Base-by-base conservation (phyloP, 176 grass and related monocot genomes). In the Lolium rigidum region DNA sequence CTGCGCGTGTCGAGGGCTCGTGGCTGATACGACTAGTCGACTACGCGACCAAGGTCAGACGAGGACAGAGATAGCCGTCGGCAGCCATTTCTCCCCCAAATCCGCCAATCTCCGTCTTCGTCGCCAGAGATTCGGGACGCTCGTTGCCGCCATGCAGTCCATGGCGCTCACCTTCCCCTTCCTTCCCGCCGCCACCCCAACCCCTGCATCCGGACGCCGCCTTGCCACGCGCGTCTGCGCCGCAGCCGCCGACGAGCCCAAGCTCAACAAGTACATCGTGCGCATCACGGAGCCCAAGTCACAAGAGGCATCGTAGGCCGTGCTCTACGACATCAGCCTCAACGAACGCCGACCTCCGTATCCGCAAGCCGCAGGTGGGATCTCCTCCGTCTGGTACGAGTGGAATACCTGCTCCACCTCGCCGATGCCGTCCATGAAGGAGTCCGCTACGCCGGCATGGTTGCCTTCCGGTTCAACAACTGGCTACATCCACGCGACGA, bases 321-420 rank as follows among this genome's bases (percentile, higher is more conserved):
- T 97, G 59, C 95, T 97, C 9, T 97, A 94, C 74, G 95, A 92
- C 35, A 92, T 97, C 4, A 92, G 95, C 37, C 95, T 97, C 86
- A 94, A 92, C 26, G 92, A 97, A n/a, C 11, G 95, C 87, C 50
- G 95, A 97, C 77, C 80, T 97, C 85, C 49, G 69, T 38, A 94
- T 97, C 85, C 49, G 69, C 47, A 94, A 94, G 67, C 95, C 92
- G 66, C 95, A 97, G 83, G 90, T 97, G 95, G 95, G 25, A 82
- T 97, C 51, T 97, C 95, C 49, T 97, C 95, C 4, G 95, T 97
- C 6, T 97, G 95, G 95, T 97, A 97, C 70, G 95, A 97, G 72
- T 92, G 92, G 2, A 97, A 97, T 86, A 97, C 92, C 87, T 97
- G 47, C 90, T 97, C 56, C 82, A 39, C 22, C 95, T 97, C 54